A percentile compares a stretch with the other conserved stretches of the same genome.
These are phyloP conservation scores for Candida vartiovaarae DNA, from an alignment of 805 yeast genomes.

Conservation along the genomic window DNA sequence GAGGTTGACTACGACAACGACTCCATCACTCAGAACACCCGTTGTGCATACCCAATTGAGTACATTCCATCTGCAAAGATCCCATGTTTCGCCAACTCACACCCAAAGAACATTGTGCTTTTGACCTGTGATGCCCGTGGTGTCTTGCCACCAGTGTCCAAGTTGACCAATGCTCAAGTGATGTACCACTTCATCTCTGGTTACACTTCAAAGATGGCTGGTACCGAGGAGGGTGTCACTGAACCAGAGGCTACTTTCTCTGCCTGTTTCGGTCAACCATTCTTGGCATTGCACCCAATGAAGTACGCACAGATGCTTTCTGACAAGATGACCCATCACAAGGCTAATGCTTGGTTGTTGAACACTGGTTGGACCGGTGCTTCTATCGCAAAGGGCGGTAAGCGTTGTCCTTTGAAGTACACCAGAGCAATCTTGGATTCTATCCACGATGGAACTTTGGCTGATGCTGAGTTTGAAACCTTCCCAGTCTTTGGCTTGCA, in stretches of 20 bases:
- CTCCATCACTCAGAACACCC: slow-evolving; percentile 89
- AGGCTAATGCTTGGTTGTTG: slow-evolving; percentile 90
- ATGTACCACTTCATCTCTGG: slow-evolving; percentile 99
- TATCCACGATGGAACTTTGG: slow-evolving; percentile 85
- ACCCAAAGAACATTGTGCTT: slow-evolving; percentile 87
- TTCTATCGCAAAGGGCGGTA: slow-evolving; percentile 87
- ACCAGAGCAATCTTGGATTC: slow-evolving; percentile 95
- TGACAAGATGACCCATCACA: slow-evolving; percentile 83
- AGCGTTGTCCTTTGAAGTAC: slow-evolving; percentile 95
- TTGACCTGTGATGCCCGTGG: slow-evolving; percentile 98
- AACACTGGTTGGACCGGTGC: slow-evolving; percentile 99
- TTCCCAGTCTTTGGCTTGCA: slow-evolving; percentile 83
- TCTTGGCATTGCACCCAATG: slow-evolving; percentile 97
- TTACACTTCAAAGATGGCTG: slow-evolving; percentile 99
- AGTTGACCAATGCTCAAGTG: slow-evolving; percentile 88
- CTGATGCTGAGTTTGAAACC: slow-evolving; percentile 71
- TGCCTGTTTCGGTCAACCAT: slow-evolving; percentile 99
- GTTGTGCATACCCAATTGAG: slow-evolving; percentile 98
- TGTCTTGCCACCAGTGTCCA: slow-evolving; percentile 95
- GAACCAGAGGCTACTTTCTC: slow-evolving; percentile 98
- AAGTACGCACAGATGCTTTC: slow-evolving; percentile 94
- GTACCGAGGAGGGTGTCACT: slow-evolving; percentile 97
- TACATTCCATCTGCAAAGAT: slow-evolving; percentile 93
- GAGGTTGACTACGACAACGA: slow-evolving; percentile 80
- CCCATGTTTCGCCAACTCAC: slow-evolving; percentile 85